A percentile compares a stretch with the other conserved stretches of the same genome.
Evolutionary conservation across 306 rosid genomes (phyloP).

Genomic region (Inga leiocalycina): DNA sequence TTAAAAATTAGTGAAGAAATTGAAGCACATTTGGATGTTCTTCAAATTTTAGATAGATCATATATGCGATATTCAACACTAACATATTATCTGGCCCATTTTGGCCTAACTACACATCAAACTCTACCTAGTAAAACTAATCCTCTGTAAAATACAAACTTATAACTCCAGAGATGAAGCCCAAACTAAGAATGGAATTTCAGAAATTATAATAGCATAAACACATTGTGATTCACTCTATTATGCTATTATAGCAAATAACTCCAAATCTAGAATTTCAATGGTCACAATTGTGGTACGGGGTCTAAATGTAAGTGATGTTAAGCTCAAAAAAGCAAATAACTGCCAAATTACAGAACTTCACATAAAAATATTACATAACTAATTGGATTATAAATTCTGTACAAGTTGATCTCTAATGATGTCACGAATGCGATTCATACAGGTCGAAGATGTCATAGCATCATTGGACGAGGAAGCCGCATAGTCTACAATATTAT

Average conservation of each 20-base stretch:
- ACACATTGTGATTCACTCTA: neutral
- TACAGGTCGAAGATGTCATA: no score
- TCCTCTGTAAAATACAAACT: neutral
- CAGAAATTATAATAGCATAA: neutral
- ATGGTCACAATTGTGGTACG: neutral
- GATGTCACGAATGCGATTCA: no score
- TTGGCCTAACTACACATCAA: neutral
- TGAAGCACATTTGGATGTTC: no score
- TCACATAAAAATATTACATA: no score
- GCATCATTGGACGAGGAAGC: no score
- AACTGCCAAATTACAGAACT: no score
- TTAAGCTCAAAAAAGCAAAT: neutral
- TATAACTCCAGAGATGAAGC: neutral
- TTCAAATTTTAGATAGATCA: no score
- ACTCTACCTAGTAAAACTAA: slow-evolving; percentile 9
- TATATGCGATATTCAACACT: no score
- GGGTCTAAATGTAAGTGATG: slow-evolving; percentile 4
- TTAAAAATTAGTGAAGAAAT: no score
- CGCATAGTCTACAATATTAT: no score
- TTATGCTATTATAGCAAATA: slow-evolving; percentile 15
- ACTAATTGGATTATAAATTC: no score
- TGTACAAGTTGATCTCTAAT: no score
- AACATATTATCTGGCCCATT: neutral
- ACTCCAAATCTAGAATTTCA: neutral
- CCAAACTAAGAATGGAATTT: neutral